A percentile compares a stretch with the other conserved stretches of the same genome.
Conservation (phyloP, 2,329 filamentous ascomycete genomes). For the Pestalotiopsis sp. region DNA sequence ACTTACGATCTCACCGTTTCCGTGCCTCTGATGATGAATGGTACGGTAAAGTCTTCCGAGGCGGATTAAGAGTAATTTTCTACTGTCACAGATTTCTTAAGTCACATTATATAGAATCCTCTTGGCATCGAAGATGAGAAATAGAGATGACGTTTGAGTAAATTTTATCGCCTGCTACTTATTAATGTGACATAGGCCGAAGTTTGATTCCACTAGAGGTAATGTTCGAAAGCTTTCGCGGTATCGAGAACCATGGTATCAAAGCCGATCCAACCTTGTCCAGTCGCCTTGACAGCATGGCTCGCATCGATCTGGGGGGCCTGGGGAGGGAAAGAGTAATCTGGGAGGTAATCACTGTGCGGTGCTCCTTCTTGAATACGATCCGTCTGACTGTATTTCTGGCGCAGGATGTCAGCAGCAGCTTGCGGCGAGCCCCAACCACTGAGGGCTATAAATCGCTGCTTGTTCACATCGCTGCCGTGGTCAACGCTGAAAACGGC, state of each 20-base stretch:
- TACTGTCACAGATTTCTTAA: no score
- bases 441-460: constrained; percentile 41
- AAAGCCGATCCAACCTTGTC: constrained; percentile 20
- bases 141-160: no score
- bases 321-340: constrained; percentile 15
- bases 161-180: not conserved
- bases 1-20: constrained; percentile 47
- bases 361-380: constrained; percentile 39
- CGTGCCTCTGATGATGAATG: constrained; percentile 23
- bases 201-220: constrained; percentile 6
- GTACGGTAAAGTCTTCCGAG: not conserved
- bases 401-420: constrained; percentile 42
- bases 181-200: not conserved
- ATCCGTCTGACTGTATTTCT: constrained; percentile 32
- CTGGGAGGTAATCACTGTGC: constrained; percentile 39
- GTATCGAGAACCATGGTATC: constrained; percentile 20
- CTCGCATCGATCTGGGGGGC: constrained; percentile 3
- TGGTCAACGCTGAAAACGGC: constrained; percentile 40
- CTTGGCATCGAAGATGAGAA: no score
- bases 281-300: constrained; percentile 18
- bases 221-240: constrained; percentile 19
- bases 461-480: constrained; percentile 36
- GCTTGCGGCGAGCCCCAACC: constrained; percentile 37
- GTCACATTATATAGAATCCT: no score
- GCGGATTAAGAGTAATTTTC: not conserved